Conservation (phyloP, 768 basidiomycete genomes). For the Boletus speciosus region DNA sequence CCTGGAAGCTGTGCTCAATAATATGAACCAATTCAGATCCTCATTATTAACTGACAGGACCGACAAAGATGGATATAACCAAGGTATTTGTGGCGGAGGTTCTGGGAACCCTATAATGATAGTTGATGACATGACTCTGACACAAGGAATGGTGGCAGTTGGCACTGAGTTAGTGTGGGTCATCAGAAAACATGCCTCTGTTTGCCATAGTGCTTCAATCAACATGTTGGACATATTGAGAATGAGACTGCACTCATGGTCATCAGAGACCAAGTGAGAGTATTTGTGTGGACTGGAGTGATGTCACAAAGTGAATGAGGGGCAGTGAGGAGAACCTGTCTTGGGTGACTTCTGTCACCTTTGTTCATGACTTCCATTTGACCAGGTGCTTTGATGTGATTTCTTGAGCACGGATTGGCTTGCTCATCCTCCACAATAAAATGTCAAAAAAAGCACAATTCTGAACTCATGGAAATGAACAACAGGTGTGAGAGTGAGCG, state of each 20-base stretch:
- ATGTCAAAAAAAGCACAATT: not conserved
- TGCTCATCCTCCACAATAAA: slow-evolving; percentile 18
- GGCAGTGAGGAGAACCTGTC: slow-evolving; percentile 29
- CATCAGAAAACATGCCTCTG: slow-evolving; percentile 17
- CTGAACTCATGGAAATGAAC: not conserved
- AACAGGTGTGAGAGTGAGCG: not conserved
- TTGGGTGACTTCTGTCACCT: slow-evolving; percentile 22
- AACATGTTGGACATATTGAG: slow-evolving; percentile 45
- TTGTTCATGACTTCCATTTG: slow-evolving; percentile 28
- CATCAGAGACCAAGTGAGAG: slow-evolving; percentile 38
- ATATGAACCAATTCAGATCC: slow-evolving; percentile 86
- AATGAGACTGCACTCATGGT: slow-evolving; percentile 39
- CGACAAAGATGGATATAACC: slow-evolving; percentile 49
- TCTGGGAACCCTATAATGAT: slow-evolving; percentile 28
- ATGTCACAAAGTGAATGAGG: slow-evolving; percentile 35
- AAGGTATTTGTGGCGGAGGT: slow-evolving; percentile 31
- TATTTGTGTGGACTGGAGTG: slow-evolving; percentile 44
- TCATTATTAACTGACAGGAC: slow-evolving; percentile 53
- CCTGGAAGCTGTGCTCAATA: slow-evolving; percentile 77
- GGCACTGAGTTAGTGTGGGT: slow-evolving; percentile 3
- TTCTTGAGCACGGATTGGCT: slow-evolving; percentile 13
- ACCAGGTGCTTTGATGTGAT: slow-evolving; percentile 26
- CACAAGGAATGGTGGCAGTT: slow-evolving; percentile 20
- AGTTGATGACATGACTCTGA: slow-evolving; percentile 29
- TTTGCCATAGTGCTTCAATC: slow-evolving; percentile 36